Evolutionary conservation across 2,329 filamentous ascomycete genomes (phyloP).

Genomic region (Fusarium ambrosium): DNA sequence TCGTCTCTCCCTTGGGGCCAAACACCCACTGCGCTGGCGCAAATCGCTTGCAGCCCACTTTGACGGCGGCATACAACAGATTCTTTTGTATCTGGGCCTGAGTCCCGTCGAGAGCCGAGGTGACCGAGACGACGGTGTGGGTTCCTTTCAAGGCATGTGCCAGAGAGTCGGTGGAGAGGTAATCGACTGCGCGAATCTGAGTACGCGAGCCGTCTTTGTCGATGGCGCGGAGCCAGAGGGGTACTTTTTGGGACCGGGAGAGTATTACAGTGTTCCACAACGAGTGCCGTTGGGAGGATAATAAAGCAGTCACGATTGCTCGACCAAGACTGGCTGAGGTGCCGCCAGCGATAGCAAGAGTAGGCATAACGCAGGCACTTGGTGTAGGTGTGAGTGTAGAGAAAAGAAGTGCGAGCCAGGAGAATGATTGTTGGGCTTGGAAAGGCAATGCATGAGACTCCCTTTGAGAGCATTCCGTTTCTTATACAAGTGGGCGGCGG

Average conservation of each 20-base stretch:
- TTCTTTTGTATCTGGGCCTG: neutral
- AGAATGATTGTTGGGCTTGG: neutral
- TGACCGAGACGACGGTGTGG: neutral
- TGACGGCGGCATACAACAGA: neutral
- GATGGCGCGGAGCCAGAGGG: neutral
- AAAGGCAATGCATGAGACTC: neutral
- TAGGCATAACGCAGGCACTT: neutral
- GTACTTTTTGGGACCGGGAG: neutral
- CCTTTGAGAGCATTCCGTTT: neutral
- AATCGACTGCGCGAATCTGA: neutral
- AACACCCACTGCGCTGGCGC: neutral
- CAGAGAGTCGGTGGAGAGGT: neutral
- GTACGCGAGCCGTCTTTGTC: neutral
- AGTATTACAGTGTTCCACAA: neutral
- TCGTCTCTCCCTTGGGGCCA: neutral
- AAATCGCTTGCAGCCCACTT: neutral
- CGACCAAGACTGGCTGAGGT: neutral
- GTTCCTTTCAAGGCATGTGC: neutral
- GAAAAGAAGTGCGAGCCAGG: accelerated
- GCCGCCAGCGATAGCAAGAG: neutral
- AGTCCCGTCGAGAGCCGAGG: neutral
- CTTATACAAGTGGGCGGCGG: neutral
- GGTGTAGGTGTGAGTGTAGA: neutral
- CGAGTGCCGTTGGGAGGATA: neutral
- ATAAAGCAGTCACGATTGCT: neutral